These are phyloP conservation scores for Pyricularia pennisetigena DNA, from an alignment of 2,329 filamentous ascomycete genomes.

Conservation along the genomic window DNA sequence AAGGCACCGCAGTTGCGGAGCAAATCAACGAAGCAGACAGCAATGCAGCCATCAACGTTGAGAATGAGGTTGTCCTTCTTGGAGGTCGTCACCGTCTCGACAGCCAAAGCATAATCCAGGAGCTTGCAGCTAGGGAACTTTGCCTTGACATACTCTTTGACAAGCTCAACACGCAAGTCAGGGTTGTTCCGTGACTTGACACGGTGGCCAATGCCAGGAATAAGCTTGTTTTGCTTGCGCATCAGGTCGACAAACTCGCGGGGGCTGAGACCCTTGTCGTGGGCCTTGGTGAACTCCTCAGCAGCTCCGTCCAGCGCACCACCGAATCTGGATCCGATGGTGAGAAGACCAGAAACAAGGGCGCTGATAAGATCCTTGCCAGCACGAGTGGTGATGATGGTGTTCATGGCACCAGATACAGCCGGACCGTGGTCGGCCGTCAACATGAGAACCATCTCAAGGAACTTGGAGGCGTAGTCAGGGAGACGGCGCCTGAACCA, in stretches of 20 bases:
- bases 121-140: constrained; percentile 98
- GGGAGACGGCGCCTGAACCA: constrained; percentile 99
- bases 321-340: constrained; percentile 96
- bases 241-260: constrained; percentile 98
- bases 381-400: constrained; percentile 98
- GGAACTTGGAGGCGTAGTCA: constrained; percentile 93
- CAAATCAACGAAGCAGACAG: constrained; percentile 97
- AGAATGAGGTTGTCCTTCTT: constrained; percentile 99
- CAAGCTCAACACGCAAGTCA: constrained; percentile 96
- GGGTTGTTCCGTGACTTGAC: constrained; percentile 99
- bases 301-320: constrained; percentile 96
- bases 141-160: constrained; percentile 97
- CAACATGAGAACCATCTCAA: constrained; percentile 99
- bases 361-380: constrained; percentile 97
- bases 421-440: constrained; percentile 98
- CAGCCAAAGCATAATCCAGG: constrained; percentile 95
- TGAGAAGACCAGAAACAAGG: constrained; percentile 91
- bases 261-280: constrained; percentile 94
- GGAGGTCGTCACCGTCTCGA: constrained; percentile 95
- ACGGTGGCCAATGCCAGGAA: constrained; percentile 97
- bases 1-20: constrained; percentile 97
- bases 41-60: constrained; percentile 96
- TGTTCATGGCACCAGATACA: constrained; percentile 99
- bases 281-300: constrained; percentile 96
- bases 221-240: constrained; percentile 99